phyloP scores from a whole-genome alignment of 345 rosid species.

The Ceriops tagal region DNA sequence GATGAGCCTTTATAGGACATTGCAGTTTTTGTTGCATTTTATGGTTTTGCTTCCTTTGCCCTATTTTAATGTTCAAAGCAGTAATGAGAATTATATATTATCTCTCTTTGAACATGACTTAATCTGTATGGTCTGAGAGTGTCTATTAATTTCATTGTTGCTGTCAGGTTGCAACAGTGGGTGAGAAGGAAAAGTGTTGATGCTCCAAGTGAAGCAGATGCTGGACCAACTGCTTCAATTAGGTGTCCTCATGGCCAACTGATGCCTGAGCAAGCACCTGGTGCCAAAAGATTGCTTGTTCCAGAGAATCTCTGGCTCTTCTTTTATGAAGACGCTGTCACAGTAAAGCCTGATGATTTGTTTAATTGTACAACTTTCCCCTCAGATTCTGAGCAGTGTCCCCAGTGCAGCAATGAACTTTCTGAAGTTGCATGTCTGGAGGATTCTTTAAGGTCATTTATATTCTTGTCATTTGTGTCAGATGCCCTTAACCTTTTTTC shows the following conservation, averaged over 20 bases:
- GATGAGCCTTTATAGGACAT: neutral
- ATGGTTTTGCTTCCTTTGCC: neutral
- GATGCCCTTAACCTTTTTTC: neutral
- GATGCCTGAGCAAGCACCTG: slow-evolving; percentile 85
- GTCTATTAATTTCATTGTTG: slow-evolving; percentile 11
- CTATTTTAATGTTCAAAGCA: neutral
- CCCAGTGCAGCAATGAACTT: slow-evolving; percentile 66
- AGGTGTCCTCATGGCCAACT: slow-evolving; percentile 73
- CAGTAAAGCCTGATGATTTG: slow-evolving; percentile 60
- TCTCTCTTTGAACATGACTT: neutral
- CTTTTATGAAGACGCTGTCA: slow-evolving; percentile 68
- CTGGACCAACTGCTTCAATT: slow-evolving; percentile 70
- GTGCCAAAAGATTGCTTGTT: slow-evolving; percentile 80
- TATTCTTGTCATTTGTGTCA: slow-evolving; percentile 13
- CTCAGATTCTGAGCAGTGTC: slow-evolving; percentile 57
- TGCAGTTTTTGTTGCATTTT: neutral
- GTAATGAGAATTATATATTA: neutral
- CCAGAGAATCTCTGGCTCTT: slow-evolving; percentile 88
- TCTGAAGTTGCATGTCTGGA: slow-evolving; percentile 87
- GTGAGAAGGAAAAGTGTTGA: slow-evolving; percentile 81
- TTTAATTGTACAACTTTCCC: slow-evolving; percentile 52
- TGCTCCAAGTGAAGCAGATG: slow-evolving; percentile 90
- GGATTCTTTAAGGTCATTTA: slow-evolving; percentile 70
- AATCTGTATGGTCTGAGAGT: neutral
- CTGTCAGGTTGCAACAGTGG: slow-evolving; percentile 94